phyloP scores from a whole-genome alignment of 225 moss, liverwort and hornwort species.

The Rhytidiadelphus loreus region DNA sequence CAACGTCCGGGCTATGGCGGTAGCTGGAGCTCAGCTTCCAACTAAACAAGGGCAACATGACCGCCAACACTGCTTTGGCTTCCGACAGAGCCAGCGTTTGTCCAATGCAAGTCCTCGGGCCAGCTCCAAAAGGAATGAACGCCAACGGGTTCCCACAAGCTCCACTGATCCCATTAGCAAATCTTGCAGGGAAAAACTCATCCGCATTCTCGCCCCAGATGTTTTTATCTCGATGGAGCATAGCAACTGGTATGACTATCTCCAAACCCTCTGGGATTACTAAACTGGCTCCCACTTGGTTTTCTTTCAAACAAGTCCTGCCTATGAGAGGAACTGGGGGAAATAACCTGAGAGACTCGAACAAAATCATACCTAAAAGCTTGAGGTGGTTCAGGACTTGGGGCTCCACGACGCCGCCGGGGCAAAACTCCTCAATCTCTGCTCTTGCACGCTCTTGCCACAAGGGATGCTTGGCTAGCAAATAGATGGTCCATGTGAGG shows the following conservation, averaged over 20 bases:
- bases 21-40: constrained; percentile 36
- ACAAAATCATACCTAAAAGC: constrained; percentile 70
- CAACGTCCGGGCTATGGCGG: constrained; percentile 61
- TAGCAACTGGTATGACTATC: constrained; percentile 65
- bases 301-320: constrained; percentile 43
- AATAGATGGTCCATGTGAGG: constrained; percentile 74
- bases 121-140: constrained; percentile 80
- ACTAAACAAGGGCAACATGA: constrained; percentile 48
- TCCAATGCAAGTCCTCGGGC: constrained; percentile 85
- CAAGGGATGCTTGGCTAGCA: constrained; percentile 59
- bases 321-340: constrained; percentile 84
- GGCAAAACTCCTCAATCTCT: constrained; percentile 74
- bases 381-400: constrained; percentile 49
- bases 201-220: constrained; percentile 82
- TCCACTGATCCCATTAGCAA: constrained; percentile 73
- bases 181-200: constrained; percentile 67
- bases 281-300: constrained; percentile 36
- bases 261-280: constrained; percentile 63
- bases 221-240: constrained; percentile 44
- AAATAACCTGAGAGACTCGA: constrained; percentile 66
- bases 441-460: constrained; percentile 91
- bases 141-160: constrained; percentile 69
- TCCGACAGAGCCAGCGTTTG: constrained; percentile 69
- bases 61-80: constrained; percentile 69
- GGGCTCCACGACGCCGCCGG: constrained; percentile 30